Base-by-base conservation (phyloP, 148 eudicot species). In the Fallopia convolvulus region DNA sequence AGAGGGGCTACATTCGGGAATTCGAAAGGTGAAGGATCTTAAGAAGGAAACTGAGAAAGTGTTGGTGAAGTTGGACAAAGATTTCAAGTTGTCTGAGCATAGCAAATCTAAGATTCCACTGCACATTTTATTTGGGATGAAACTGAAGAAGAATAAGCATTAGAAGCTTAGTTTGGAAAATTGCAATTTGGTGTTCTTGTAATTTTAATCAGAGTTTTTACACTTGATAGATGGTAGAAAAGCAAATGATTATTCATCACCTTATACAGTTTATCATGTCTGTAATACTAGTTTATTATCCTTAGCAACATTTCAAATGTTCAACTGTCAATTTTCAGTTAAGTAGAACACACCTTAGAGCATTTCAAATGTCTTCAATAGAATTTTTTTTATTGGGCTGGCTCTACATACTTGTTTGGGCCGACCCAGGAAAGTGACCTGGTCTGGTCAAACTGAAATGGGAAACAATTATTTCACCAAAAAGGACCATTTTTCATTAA, bases 51-150 rank as follows among this genome's bases (percentile, higher is more conserved):
- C 85, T 8, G 82, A 83, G 40, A 89, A 48, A 71, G 87, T 85
- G 4, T 48, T 89, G 52, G 68, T 76, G 50, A 78, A 77, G 74
- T 23, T 91, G 79, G 96, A 91, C 73, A 88, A 86, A 66, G 96
- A 93, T 70, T 81, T 91, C 18, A 83, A 85, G 47, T 55, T 90
- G 30, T 82, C 85, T 0, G 81, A 80, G 47, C 2, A 68, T 17
- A 84, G 71, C 76, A 85, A 83, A 74, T 85, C 87, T 7, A 82
- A 80, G 77, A 82, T 91, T 32, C 96, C 96, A 2, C 80, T 93
- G 76, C 85, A 84, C 75, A 81, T 93, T 77, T 79, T 93, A 74
- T 93, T 91, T 76, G 93, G 96, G 18, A 89, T 83, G 44, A 88
- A 86, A 85, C 73, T 90, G 52, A 90, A 78, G 87, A 91, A 85